These are phyloP conservation scores for Cinnamomum chago DNA, from an alignment of 164 flowering plant genomes.

Conservation along the genomic window DNA sequence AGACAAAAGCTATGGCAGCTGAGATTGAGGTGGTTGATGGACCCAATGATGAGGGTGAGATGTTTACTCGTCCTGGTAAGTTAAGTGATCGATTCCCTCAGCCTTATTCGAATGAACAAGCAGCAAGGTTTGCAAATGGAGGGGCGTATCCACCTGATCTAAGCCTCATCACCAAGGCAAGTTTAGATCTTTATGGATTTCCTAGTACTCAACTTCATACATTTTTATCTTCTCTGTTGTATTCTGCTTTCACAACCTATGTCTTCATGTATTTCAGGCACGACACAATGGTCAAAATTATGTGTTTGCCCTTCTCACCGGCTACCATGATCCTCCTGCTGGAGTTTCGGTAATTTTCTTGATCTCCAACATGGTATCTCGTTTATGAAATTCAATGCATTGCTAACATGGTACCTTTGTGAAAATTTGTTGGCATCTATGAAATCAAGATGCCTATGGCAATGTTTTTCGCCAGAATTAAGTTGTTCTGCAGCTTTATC, in stretches of 20 bases:
- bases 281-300: slow-evolving; percentile 93
- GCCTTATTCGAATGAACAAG: slow-evolving; percentile 77
- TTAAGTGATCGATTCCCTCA: slow-evolving; percentile 77
- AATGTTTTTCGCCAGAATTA: no score
- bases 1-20: slow-evolving; percentile 79
- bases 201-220: no score
- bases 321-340: slow-evolving; percentile 91
- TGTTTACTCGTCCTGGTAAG: slow-evolving; percentile 86
- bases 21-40: slow-evolving; percentile 91
- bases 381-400: not conserved
- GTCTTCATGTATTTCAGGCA: slow-evolving; percentile 45
- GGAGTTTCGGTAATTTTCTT: slow-evolving; percentile 60
- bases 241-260: not conserved
- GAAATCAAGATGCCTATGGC: no score
- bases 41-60: slow-evolving; percentile 92
- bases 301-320: slow-evolving; percentile 81
- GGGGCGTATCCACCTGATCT: slow-evolving; percentile 27
- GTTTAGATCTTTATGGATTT: no score
- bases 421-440: not conserved
- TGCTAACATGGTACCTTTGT: not conserved
- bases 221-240: not conserved
- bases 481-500: no score
- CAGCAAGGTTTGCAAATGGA: slow-evolving; percentile 50
- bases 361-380: not conserved
- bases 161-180: slow-evolving; percentile 20